Base-by-base conservation (phyloP, 2,329 filamentous ascomycete species). In the Arthroderma sp. region DNA sequence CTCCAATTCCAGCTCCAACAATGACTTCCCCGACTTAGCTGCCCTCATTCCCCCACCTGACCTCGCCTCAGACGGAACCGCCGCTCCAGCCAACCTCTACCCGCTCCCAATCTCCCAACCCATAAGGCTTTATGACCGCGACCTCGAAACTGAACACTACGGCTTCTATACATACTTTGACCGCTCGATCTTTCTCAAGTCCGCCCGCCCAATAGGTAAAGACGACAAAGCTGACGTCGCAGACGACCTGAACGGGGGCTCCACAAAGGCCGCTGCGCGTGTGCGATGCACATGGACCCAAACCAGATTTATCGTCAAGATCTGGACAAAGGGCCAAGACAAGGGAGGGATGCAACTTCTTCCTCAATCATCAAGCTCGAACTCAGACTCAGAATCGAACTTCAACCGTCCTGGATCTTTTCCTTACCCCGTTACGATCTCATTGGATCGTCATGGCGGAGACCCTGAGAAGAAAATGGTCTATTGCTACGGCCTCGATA, bases 121-220 rank as follows among this genome's bases (percentile, higher is more conserved):
- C 0, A 70, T 96, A 8, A 78, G 84, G 1, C 74, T 96, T 1
- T 96, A 81, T 61, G 85, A 96, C 60, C 83, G 87, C 15, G 87
- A 83, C 11, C 70, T 83, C 29, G 67, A 74, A 1, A 81, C 81
- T 0, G 89, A 96, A 61, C 86, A 94, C 64, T 95, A 93, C 62
- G 86, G 85, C 2, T 95, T 95, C 66, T 95, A 94, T 66, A 84
- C 77, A 0, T 93, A 94, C 69, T 96, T 84, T 62, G 80, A 87
- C 64, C 85, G 87, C 52, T 83, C 81, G 6, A 85, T 94, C 50
- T 94, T 89, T 67, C 71, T 94, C 49, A 78, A 80, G 53, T 79
- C 77, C 10, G 65, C 72, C 7, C 63, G 64, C 0, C 60, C 66
- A 1, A 58, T 76, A 47, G 72, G 73, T 50, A 56, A 57, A n/a